phyloP scores from a whole-genome alignment of 2,329 filamentous ascomycete species.

The Trichoderma asperellum region DNA sequence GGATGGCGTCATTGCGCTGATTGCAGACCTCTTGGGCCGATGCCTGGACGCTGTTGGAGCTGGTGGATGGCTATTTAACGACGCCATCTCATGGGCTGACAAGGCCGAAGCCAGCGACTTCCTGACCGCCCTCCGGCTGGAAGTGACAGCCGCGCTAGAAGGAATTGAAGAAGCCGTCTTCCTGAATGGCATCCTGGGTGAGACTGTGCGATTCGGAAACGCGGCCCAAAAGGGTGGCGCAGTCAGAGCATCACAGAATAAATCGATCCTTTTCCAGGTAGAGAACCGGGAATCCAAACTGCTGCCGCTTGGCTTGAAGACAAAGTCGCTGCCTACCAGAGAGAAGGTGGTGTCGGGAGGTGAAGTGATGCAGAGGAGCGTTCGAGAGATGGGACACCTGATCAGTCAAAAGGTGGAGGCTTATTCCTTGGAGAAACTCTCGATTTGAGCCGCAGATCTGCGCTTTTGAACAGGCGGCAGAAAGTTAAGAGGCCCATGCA shows the following conservation, averaged over 20 bases:
- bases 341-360: slow-evolving; percentile 69
- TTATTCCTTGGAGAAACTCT: slow-evolving; percentile 81
- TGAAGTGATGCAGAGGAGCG: slow-evolving; percentile 69
- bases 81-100: slow-evolving; percentile 55
- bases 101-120: slow-evolving; percentile 64
- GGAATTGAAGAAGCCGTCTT: slow-evolving; percentile 71
- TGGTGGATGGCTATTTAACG: slow-evolving; percentile 72
- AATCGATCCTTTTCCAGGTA: slow-evolving; percentile 49
- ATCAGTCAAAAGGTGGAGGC: slow-evolving; percentile 78
- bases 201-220: slow-evolving; percentile 66
- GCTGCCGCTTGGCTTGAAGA: slow-evolving; percentile 75
- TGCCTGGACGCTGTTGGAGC: slow-evolving; percentile 77
- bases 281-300: slow-evolving; percentile 53
- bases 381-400: slow-evolving; percentile 75
- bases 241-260: slow-evolving; percentile 40
- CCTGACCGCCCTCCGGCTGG: slow-evolving; percentile 66
- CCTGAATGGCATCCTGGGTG: slow-evolving; percentile 65
- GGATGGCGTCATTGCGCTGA: slow-evolving; percentile 70
- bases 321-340: slow-evolving; percentile 53
- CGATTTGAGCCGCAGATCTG: slow-evolving; percentile 53
- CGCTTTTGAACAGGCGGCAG: not conserved
- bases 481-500: not conserved
- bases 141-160: slow-evolving; percentile 72
- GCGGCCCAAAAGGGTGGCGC: slow-evolving; percentile 42
- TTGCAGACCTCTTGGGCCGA: slow-evolving; percentile 71